phyloP scores from a whole-genome alignment of 2,329 filamentous ascomycete species.

The Didymella pinodella region DNA sequence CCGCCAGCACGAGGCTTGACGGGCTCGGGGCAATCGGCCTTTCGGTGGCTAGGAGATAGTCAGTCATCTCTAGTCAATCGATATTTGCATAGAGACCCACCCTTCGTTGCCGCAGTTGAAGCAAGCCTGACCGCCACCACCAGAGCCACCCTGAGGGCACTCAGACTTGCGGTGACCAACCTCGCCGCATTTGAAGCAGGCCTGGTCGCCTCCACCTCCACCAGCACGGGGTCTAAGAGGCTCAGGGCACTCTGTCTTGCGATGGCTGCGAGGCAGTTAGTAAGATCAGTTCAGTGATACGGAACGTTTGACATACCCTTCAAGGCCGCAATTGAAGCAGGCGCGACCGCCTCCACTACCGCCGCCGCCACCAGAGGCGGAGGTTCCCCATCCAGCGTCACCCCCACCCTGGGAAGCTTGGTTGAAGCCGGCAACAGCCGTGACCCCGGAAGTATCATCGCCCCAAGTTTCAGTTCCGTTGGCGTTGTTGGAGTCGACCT shows the following conservation, averaged over 20 bases:
- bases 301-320: too few relatives aligned
- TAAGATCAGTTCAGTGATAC: too few relatives aligned
- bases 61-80: background rate
- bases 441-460: constrained; percentile 21
- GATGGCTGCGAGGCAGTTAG: constrained; percentile 22
- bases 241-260: constrained; percentile 38
- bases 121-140: constrained; percentile 32
- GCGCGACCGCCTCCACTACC: too few relatives aligned
- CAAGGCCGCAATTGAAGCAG: too few relatives aligned
- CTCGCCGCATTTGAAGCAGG: constrained; percentile 44
- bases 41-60: constrained; percentile 31
- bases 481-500: constrained; percentile 6
- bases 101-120: constrained; percentile 44
- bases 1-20: constrained; percentile 28
- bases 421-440: constrained; percentile 15
- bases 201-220: constrained; percentile 24
- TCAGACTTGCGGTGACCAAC: constrained; percentile 39
- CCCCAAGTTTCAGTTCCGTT: constrained; percentile 12
- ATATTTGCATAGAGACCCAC: constrained; percentile 9
- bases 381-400: constrained; percentile 40
- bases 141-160: constrained; percentile 28
- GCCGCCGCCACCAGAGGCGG: background rate
- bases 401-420: constrained; percentile 51
- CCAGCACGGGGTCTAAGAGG: too few relatives aligned
- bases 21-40: constrained; percentile 38